phyloP scores from a whole-genome alignment of 2,329 filamentous ascomycete species.

The Fusarium nodosum region DNA sequence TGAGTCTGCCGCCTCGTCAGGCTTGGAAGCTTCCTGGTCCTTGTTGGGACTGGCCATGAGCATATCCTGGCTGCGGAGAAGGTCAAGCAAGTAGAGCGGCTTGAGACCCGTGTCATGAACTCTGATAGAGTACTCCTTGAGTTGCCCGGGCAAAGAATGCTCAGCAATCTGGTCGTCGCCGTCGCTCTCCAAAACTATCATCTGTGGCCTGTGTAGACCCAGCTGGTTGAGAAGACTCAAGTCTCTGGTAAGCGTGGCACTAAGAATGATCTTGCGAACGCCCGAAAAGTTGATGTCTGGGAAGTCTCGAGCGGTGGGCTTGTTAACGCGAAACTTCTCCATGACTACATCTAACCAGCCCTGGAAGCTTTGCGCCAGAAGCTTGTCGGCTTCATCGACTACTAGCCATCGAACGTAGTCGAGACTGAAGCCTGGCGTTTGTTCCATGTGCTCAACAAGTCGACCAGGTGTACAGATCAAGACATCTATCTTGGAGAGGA shows the following conservation, averaged over 20 bases:
- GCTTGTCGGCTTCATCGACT: slow-evolving; percentile 92
- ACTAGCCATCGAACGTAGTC: slow-evolving; percentile 87
- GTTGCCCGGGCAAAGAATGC: slow-evolving; percentile 70
- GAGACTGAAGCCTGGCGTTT: slow-evolving; percentile 85
- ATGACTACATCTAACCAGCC: slow-evolving; percentile 86
- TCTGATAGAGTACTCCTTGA: slow-evolving; percentile 76
- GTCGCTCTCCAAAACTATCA: slow-evolving; percentile 79
- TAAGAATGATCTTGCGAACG: slow-evolving; percentile 86
- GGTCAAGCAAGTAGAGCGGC: slow-evolving; percentile 85
- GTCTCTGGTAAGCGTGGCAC: slow-evolving; percentile 92
- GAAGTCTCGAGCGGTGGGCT: slow-evolving; percentile 67
- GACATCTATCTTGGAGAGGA: slow-evolving; percentile 83
- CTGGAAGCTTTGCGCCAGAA: slow-evolving; percentile 92
- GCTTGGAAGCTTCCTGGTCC: slow-evolving; percentile 23
- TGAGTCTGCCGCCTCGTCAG: slow-evolving; percentile 55
- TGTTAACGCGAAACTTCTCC: slow-evolving; percentile 66
- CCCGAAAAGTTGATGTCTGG: slow-evolving; percentile 65
- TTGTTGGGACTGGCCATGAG: slow-evolving; percentile 38
- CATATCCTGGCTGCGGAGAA: slow-evolving; percentile 73
- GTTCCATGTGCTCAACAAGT: slow-evolving; percentile 89
- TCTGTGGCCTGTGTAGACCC: slow-evolving; percentile 77
- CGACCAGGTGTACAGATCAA: slow-evolving; percentile 93
- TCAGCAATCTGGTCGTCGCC: slow-evolving; percentile 60
- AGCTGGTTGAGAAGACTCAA: slow-evolving; percentile 82
- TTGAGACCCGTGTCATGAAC: slow-evolving; percentile 78